Evolutionary conservation across 495 filamentous ascomycete genomes (phyloP).

Genomic region (Xylaria acuta): DNA sequence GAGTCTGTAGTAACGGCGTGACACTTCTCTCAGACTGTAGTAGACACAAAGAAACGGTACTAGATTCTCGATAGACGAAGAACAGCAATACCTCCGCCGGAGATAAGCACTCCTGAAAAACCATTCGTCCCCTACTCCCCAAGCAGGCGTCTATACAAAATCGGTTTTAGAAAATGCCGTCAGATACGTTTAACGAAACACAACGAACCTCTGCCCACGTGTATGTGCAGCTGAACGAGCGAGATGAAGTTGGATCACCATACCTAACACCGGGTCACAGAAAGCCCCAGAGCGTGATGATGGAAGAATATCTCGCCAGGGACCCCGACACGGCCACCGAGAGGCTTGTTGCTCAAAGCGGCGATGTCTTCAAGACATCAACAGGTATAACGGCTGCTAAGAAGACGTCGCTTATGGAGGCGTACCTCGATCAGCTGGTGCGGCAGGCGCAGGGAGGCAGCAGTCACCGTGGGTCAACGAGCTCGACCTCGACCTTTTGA

Average conservation of each 20-base stretch:
- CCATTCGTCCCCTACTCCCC: not conserved
- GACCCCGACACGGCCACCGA: constrained; percentile 33
- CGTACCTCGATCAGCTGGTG: constrained; percentile 5
- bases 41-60: not conserved
- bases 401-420: not conserved
- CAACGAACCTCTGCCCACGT: not conserved
- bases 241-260: not conserved
- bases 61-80: not conserved
- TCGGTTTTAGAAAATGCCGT: not conserved
- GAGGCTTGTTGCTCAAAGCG: constrained; percentile 28
- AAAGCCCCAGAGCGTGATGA: constrained; percentile 25
- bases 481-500: not conserved
- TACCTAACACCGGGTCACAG: constrained; percentile 10
- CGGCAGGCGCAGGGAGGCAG: not conserved
- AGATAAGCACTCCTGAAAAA: not conserved
- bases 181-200: not conserved
- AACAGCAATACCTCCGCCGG: not conserved
- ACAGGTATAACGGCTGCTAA: not conserved
- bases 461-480: not conserved
- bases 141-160: not conserved
- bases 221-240: constrained; percentile 1
- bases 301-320: constrained; percentile 33
- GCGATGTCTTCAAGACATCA: not conserved
- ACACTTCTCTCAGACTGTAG: not conserved
- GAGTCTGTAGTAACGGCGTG: not conserved